These are phyloP conservation scores for Breviolum minutum DNA, from an alignment of 73 alveolate genomes.

Conservation along the genomic window DNA sequence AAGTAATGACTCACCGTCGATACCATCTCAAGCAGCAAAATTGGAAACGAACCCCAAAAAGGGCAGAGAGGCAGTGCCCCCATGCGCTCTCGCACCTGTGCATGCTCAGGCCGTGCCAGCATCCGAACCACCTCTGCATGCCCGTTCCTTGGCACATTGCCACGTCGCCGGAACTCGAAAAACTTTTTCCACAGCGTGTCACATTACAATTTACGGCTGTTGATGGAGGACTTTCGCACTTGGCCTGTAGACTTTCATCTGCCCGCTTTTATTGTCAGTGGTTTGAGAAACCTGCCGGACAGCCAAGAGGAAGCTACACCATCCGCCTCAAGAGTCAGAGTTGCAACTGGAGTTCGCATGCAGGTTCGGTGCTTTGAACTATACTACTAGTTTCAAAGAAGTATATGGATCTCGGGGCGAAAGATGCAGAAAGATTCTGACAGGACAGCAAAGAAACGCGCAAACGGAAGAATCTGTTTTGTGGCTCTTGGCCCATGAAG, in stretches of 20 bases:
- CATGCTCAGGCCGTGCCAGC: conserved; percentile 57
- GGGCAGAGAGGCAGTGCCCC: not conserved
- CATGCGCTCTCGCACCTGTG: not conserved
- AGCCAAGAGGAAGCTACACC: conserved; percentile 87
- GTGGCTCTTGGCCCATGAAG: conserved; percentile 1
- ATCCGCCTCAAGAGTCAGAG: conserved; percentile 27
- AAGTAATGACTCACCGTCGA: too few species aligned
- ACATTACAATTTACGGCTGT: too few species aligned
- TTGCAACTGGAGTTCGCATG: not conserved
- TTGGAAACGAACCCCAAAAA: not conserved
- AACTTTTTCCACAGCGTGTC: too few species aligned
- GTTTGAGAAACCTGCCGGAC: conserved; percentile 10
- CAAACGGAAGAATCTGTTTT: not conserved
- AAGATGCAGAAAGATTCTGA: not conserved
- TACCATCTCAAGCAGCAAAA: not conserved
- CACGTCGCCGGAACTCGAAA: too few species aligned
- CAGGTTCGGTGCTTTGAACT: not conserved
- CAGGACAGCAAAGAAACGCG: not conserved
- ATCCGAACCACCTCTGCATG: conserved; percentile 49
- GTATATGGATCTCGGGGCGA: not conserved
- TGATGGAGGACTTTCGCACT: not conserved
- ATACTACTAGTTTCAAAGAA: not conserved
- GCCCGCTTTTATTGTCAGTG: too few species aligned
- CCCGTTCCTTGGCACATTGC: conserved; percentile 29
- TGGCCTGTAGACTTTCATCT: too few species aligned